A percentile compares a stretch with the other conserved stretches of the same genome.
Conservation (phyloP, 768 basidiomycete genomes). For the Russula sp. region DNA sequence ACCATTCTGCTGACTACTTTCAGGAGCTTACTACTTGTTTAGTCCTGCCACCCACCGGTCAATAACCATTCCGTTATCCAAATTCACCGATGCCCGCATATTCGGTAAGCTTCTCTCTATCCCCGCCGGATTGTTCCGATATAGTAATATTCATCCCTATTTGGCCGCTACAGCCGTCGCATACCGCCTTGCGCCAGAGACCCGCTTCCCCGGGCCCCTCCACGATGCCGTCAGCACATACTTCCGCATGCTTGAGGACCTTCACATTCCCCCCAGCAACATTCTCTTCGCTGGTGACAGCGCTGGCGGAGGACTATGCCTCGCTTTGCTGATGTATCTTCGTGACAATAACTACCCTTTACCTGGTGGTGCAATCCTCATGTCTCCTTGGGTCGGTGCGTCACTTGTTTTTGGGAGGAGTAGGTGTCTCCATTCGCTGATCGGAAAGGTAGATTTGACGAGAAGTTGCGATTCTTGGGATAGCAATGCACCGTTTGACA, state of each 20-base stretch:
- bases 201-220: conserved; percentile 83
- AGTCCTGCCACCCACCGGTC: conserved; percentile 86
- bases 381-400: conserved; percentile 95
- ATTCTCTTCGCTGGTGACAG: conserved; percentile 87
- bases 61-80: conserved; percentile 86
- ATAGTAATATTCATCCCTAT: neutral
- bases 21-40: conserved; percentile 89
- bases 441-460: conserved; percentile 59
- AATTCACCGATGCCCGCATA: conserved; percentile 81
- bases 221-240: conserved; percentile 85
- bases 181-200: conserved; percentile 94
- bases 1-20: conserved; percentile 3
- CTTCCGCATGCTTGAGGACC: conserved; percentile 77
- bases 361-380: conserved; percentile 78
- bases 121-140: neutral
- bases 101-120: conserved; percentile 48
- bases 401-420: conserved; percentile 19
- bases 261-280: conserved; percentile 87
- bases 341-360: conserved; percentile 84
- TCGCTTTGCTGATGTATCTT: conserved; percentile 88
- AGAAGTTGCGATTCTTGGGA: conserved; percentile 99
- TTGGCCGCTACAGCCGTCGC: conserved; percentile 59
- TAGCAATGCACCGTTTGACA: conserved; percentile 80
- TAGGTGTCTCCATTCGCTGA: neutral
- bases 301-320: conserved; percentile 82